Evolutionary conservation across 495 filamentous ascomycete genomes (phyloP), one percentile per base, ranked within the genome.

Genomic region (Letharia columbiana): DNA sequence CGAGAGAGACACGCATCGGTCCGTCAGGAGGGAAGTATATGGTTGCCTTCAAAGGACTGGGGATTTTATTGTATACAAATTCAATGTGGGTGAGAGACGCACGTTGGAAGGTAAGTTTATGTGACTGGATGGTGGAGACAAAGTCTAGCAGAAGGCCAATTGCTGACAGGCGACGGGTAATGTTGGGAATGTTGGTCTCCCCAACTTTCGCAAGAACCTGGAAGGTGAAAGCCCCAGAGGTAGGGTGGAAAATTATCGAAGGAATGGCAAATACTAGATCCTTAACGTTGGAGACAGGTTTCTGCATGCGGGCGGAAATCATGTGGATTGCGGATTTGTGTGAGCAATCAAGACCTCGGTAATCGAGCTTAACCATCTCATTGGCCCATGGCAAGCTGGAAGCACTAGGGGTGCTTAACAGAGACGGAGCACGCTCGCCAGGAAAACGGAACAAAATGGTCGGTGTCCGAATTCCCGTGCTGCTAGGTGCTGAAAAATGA

Each of bases 81-180:
- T 79, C 74, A 20, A 93, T 76, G 57, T 81, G 78, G 35, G 76
- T 78, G 17, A 91, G 78, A n/a, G 85, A 85, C 64, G 86, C 79
- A 40, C 76, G 77, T 56, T 83, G 79, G 69, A 81, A 83, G 33
- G 71, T 74, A 9, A 88, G 78, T 18, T 79, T 75, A 56, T 79
- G 81, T n/a, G 71, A 73, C 49, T 82, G 75, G 59, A 91, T 80
- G 28, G 83, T 83, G n/a, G 82, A 77, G 40, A 89, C 77, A 63
- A 89, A 86, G 37, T 80, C 75, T n/a, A 88, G 82, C 28, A 92
- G 73, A 13, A 83, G 83, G 66, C 86, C 82, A 57, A 92, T 80
- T 31, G 84, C 81, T 60, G 81, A 76, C 8, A 90, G 72, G 13
- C 87, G 83, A 33, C 80, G 73, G 20, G 74, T 71, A 9, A 92